A percentile compares a stretch with the other conserved stretches of the same genome.
Conservation (phyloP, 2,329 filamentous ascomycete genomes). For the Lomentospora prolificans region DNA sequence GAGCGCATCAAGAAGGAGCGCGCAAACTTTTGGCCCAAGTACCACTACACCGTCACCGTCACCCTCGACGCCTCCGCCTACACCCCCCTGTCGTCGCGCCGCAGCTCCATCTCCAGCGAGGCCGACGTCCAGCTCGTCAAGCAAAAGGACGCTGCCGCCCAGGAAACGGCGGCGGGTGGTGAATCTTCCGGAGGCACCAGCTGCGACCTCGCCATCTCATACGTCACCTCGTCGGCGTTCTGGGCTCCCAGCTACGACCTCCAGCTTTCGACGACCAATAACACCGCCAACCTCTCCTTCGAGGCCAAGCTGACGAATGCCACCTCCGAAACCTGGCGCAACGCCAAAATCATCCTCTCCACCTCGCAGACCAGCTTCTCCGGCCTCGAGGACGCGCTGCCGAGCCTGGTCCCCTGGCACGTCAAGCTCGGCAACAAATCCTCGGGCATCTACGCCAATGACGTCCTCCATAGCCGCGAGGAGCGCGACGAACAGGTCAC, state of each 20-base stretch:
- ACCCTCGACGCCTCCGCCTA: slow-evolving; percentile 35
- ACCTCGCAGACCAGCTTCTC: slow-evolving; percentile 52
- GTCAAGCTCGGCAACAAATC: slow-evolving; percentile 34
- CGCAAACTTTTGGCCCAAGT: slow-evolving; percentile 38
- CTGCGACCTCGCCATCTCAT: slow-evolving; percentile 45
- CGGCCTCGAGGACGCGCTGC: slow-evolving; percentile 44
- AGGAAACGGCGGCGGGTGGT: slow-evolving; percentile 13
- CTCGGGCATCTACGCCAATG: slow-evolving; percentile 11
- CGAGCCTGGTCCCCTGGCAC: slow-evolving; percentile 45
- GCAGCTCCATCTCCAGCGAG: slow-evolving; percentile 42
- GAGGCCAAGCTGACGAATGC: slow-evolving; percentile 52
- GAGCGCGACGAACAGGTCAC: slow-evolving; percentile 23
- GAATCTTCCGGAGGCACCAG: slow-evolving; percentile 12
- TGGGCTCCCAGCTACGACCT: slow-evolving; percentile 56
- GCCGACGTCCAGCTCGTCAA: slow-evolving; percentile 29
- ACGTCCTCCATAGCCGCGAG: slow-evolving; percentile 28
- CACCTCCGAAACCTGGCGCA: slow-evolving; percentile 54
- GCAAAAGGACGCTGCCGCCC: slow-evolving; percentile 35
- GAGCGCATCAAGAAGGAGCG: slow-evolving; percentile 31
- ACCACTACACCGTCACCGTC: slow-evolving; percentile 38
- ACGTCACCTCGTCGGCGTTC: slow-evolving; percentile 46
- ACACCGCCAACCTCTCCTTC: slow-evolving; percentile 46
- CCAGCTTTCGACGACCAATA: slow-evolving; percentile 45
- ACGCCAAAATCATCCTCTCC: slow-evolving; percentile 50
- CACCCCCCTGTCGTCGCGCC: slow-evolving; percentile 36